Conservation (phyloP, 1,139 yeast species). For the Sugiyamaella novakii region DNA sequence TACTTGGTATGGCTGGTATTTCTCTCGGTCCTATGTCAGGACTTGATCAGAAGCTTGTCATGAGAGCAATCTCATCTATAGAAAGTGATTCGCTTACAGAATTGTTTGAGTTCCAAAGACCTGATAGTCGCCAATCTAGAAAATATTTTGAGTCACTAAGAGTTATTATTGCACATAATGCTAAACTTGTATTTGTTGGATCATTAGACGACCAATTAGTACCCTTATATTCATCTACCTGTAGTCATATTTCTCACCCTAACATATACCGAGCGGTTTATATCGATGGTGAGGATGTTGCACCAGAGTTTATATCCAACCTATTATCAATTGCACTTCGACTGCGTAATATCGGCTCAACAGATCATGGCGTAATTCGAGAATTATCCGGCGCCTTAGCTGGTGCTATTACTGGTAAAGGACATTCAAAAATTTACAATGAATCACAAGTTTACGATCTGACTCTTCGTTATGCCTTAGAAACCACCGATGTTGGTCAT, state of each 20-base stretch:
- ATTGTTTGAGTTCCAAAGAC: constrained; percentile 82
- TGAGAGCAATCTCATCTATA: constrained; percentile 86
- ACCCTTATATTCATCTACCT: constrained; percentile 85
- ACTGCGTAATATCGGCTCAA: constrained; percentile 42
- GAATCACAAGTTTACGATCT: constrained; percentile 82
- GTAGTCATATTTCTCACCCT: constrained; percentile 84
- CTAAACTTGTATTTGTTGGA: constrained; percentile 78
- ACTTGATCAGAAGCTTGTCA: constrained; percentile 75
- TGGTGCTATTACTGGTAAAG: constrained; percentile 92
- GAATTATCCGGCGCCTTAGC: constrained; percentile 83
- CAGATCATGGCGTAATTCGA: constrained; percentile 54
- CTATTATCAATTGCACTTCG: constrained; percentile 51
- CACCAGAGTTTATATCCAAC: constrained; percentile 56
- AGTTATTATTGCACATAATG: constrained; percentile 65
- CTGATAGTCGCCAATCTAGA: constrained; percentile 68
- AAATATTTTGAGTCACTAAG: constrained; percentile 70
- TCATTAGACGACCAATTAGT: constrained; percentile 91
- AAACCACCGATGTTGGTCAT: constrained; percentile 63
- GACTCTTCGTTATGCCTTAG: constrained; percentile 72
- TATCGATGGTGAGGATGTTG: constrained; percentile 67
- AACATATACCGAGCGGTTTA: constrained; percentile 87
- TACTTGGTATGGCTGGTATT: constrained; percentile 93
- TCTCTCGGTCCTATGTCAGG: constrained; percentile 94
- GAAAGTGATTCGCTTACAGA: constrained; percentile 86
- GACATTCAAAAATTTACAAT: constrained; percentile 87